phyloP scores from a whole-genome alignment of 1,284 basidiomycete species.

The Cyathus pygmaeus region DNA sequence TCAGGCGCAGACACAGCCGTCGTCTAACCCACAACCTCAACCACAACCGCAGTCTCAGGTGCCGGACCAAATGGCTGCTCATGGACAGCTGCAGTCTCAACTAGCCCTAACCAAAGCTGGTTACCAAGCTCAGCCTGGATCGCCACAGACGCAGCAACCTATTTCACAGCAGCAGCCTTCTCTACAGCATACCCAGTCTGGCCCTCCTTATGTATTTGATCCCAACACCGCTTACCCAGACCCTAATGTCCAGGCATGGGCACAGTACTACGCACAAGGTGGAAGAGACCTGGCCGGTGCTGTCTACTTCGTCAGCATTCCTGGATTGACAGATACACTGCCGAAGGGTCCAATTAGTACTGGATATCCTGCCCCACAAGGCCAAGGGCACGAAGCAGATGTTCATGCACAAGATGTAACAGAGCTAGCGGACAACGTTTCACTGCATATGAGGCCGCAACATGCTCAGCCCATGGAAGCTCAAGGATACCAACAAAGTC shows the following conservation, averaged over 20 bases:
- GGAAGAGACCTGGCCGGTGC: constrained; percentile 74
- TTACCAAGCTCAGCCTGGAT: constrained; percentile 28
- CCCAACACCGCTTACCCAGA: constrained; percentile 73
- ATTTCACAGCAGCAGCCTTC: constrained; percentile 26
- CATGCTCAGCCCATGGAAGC: constrained; percentile 7
- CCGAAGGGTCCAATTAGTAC: neutral
- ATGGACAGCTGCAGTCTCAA: constrained; percentile 17
- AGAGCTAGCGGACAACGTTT: no score
- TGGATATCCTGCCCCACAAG: constrained; percentile 7
- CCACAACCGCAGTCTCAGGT: constrained; percentile 34
- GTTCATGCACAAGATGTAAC: constrained; percentile 9
- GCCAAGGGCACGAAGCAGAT: constrained; percentile 4
- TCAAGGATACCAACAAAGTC: neutral
- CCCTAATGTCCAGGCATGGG: constrained; percentile 83
- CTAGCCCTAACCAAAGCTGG: constrained; percentile 19
- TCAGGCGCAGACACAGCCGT: constrained; percentile 25
- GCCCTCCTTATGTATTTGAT: constrained; percentile 78
- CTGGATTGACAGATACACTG: constrained; percentile 65
- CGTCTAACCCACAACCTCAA: constrained; percentile 31
- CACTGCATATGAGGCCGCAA: neutral
- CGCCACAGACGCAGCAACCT: constrained; percentile 29
- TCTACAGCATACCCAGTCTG: constrained; percentile 27
- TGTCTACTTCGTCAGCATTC: constrained; percentile 80
- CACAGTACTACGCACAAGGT: constrained; percentile 80
- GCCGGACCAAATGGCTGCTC: constrained; percentile 13